These are phyloP conservation scores for Leishmania major DNA, from an alignment of 208 protist genomes.

Conservation along the genomic window DNA sequence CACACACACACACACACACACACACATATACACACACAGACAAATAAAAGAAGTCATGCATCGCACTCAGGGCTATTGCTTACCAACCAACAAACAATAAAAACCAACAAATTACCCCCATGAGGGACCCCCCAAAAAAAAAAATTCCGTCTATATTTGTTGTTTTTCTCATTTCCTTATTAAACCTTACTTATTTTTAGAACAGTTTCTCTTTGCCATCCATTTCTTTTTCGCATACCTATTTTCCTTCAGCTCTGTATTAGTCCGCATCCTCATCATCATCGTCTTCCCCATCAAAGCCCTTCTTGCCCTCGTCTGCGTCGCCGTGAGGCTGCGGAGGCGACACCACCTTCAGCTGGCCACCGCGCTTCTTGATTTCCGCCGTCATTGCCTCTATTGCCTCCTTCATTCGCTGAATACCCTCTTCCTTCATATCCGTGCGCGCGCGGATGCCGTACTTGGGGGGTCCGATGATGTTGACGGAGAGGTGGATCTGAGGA, in stretches of 20 bases:
- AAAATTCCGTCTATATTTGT: not conserved
- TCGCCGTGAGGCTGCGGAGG: constrained; percentile 77
- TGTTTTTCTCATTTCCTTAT: not conserved
- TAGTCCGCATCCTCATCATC: constrained; percentile 81
- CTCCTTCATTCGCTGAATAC: constrained; percentile 85
- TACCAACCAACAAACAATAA: not conserved
- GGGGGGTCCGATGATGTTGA: constrained; percentile 97
- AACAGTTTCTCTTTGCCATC: not conserved
- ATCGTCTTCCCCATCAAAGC: constrained; percentile 67
- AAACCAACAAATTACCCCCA: not conserved
- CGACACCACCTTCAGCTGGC: constrained; percentile 87
- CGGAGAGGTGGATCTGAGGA: constrained; percentile 78
- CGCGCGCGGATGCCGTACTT: constrained; percentile 94
- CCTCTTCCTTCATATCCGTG: constrained; percentile 94
- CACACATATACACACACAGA: not conserved
- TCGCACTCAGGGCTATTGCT: not conserved
- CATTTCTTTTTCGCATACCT: constrained; percentile 6
- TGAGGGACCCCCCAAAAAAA: not conserved
- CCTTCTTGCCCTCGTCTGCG: constrained; percentile 46
- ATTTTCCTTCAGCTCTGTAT: not conserved
- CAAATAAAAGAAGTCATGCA: not conserved
- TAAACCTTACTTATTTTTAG: not conserved
- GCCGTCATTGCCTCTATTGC: constrained; percentile 91
- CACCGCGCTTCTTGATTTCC: constrained; percentile 89
- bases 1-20: not conserved